Evolutionary conservation across 2,329 filamentous ascomycete species (phyloP).

Genomic region (Podosphaera fusca): DNA sequence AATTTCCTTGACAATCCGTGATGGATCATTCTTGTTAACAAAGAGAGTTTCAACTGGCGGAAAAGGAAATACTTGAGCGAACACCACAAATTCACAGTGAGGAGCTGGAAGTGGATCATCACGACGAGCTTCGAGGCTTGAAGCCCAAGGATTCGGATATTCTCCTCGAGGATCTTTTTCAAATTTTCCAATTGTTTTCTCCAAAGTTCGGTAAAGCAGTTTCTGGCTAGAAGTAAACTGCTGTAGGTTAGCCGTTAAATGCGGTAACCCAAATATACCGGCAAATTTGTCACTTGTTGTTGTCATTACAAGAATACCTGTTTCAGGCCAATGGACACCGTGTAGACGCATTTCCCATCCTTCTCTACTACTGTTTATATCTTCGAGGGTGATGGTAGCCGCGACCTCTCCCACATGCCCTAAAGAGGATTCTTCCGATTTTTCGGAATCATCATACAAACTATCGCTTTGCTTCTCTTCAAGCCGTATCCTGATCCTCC

Average conservation of each 20-base stretch:
- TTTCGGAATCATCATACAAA: not conserved
- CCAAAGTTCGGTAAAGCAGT: constrained; percentile 51
- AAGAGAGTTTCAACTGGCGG: constrained; percentile 8
- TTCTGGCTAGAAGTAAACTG: constrained; percentile 31
- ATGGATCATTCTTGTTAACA: constrained; percentile 2
- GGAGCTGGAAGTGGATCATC: constrained; percentile 38
- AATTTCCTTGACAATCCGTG: constrained; percentile 25
- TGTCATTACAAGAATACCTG: constrained; percentile 57
- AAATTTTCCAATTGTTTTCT: constrained; percentile 41
- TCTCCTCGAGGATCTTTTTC: constrained; percentile 31
- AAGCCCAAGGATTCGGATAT: constrained; percentile 52
- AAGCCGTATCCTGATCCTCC: constrained; percentile 46
- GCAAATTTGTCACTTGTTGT: constrained; percentile 87
- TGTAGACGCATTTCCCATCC: constrained; percentile 61
- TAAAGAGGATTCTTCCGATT: not conserved
- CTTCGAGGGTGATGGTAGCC: constrained; percentile 48
- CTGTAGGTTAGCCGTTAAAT: constrained; percentile 41
- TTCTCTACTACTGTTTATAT: constrained; percentile 39
- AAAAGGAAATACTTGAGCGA: constrained; percentile 44
- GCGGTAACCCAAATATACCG: constrained; percentile 75
- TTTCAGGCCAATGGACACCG: constrained; percentile 67
- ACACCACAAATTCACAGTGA: constrained; percentile 76
- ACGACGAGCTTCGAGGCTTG: constrained; percentile 36
- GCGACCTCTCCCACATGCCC: constrained; percentile 40
- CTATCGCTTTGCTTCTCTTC: constrained; percentile 21